Base-by-base conservation (phyloP, 108 stramenopile genomes). In the Cyclotella choctawhatcheeana region DNA sequence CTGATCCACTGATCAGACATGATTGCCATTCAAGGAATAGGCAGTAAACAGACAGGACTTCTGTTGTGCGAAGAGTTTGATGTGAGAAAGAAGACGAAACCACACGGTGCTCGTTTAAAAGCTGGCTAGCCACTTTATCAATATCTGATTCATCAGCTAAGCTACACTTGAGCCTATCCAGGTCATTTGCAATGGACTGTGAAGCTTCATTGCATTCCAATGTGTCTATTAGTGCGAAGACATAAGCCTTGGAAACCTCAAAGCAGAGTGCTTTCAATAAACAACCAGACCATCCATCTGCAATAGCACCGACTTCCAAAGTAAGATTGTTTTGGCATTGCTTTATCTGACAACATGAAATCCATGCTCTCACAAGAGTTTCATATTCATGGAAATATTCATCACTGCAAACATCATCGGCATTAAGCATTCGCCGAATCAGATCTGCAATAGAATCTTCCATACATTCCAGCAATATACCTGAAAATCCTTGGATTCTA, bases 221-320 rank as follows among this genome's bases (percentile, higher is more conserved):
- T 8, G 60, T 30, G 12, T 69, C 68, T 33, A 78, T 53, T 8
- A 44, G n/a, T 30, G 63, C 47, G 16, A 0, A 48, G 10, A 64
- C 44, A 47, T 64, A 64, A 29, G 63, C 44, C 14, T 47, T 64
- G 25, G 63, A 60, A 21, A 55, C 27, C 60, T 71, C 78, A 54
- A 79, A 79, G 27, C 71, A 67, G 20, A 73, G 43, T 52, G 69
- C 56, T 62, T 79, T 65, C 30, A 72, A 24, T 18, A 79, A 40
- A 40, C 71, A 72, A 35, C 66, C 59, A 27, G 71, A 67, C 78
- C 78, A 79, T 30, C 62, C 64, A 27, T 27, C 50, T 2, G 66
- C 71, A 58, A 77, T 48, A 18, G 25, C 64, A 25, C 44, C 51
- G 2, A 34, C 43, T 27, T 37, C 27, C 20, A 29, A 50, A 33